Percentiles rank a stretch among this genome's conserved stretches.
Conservation (phyloP, 2,329 filamentous ascomycete genomes). For the Colletotrichum lupini region DNA sequence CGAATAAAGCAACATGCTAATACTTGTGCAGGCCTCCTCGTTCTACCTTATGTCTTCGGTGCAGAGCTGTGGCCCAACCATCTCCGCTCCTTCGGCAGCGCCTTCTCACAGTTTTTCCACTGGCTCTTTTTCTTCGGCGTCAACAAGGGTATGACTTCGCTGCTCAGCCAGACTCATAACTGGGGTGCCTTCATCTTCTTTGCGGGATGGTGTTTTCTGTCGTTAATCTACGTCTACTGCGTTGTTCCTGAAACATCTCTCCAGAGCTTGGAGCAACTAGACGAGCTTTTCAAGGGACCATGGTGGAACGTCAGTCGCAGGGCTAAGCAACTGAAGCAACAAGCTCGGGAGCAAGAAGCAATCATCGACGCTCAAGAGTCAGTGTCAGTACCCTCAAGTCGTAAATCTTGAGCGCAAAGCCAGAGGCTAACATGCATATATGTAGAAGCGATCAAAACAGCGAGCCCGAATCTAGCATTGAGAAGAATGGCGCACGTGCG, state of each 20-base stretch:
- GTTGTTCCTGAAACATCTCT: slow-evolving; percentile 50
- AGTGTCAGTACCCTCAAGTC: neutral
- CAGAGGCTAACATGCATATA: neutral
- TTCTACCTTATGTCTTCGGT: slow-evolving; percentile 57
- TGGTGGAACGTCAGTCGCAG: neutral
- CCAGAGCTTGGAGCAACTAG: neutral
- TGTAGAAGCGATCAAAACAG: neutral
- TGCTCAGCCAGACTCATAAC: slow-evolving; percentile 47
- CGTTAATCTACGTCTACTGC: slow-evolving; percentile 50
- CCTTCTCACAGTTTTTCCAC: slow-evolving; percentile 51
- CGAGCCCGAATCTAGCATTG: neutral
- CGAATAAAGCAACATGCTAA: neutral
- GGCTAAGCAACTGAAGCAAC: neutral
- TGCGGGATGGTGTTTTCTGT: slow-evolving; percentile 49
- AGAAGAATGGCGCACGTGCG: neutral
- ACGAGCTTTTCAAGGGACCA: neutral
- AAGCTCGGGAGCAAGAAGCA: neutral
- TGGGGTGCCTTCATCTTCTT: slow-evolving; percentile 58
- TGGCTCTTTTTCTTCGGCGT: slow-evolving; percentile 56
- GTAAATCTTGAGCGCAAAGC: neutral
- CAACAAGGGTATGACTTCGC: slow-evolving; percentile 45
- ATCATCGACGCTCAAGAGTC: neutral
- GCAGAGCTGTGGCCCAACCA: slow-evolving; percentile 57
- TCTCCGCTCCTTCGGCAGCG: slow-evolving; percentile 55
- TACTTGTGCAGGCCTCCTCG: slow-evolving; percentile 41